Conservation (phyloP, 192 early-diverging fungal species). For the Coemansia sp. region DNA sequence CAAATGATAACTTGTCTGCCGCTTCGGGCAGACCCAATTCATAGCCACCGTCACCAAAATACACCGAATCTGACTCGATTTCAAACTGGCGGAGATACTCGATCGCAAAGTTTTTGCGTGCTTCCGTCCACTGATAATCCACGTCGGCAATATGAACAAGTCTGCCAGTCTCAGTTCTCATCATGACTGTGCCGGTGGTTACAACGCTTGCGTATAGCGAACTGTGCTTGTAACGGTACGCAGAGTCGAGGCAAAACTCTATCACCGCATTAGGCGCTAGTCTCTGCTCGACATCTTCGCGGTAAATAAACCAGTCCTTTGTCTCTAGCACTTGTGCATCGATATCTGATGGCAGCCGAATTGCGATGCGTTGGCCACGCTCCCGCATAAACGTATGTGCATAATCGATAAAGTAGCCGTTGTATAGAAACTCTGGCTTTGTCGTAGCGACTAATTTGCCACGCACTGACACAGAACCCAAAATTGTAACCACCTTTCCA, state of each 20-base stretch:
- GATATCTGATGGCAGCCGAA: conserved; percentile 63
- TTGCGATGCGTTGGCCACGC: conserved; percentile 63
- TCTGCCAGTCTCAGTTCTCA: conserved; percentile 58
- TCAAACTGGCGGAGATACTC: conserved; percentile 77
- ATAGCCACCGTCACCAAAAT: conserved; percentile 73
- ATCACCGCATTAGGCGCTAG: conserved; percentile 58
- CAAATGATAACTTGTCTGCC: not conserved
- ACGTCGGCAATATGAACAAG: conserved; percentile 75
- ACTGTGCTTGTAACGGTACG: conserved; percentile 59
- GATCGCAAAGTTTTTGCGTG: conserved; percentile 74
- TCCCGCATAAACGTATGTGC: conserved; percentile 72
- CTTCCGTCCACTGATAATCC: conserved; percentile 62
- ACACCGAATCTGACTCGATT: conserved; percentile 63
- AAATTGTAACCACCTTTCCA: conserved; percentile 70
- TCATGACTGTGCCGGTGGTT: conserved; percentile 64
- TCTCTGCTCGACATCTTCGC: conserved; percentile 6
- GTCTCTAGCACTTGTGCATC: conserved; percentile 76
- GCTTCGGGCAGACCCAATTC: not conserved
- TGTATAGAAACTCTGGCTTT: conserved; percentile 74
- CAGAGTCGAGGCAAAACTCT: conserved; percentile 79
- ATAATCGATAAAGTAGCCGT: conserved; percentile 70
- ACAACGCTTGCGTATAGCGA: conserved; percentile 64
- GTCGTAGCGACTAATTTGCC: conserved; percentile 22
- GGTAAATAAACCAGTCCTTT: conserved; percentile 77
- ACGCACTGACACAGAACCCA: not conserved